Evolutionary conservation across 306 rosid genomes (phyloP), one percentile per base, ranked within the genome.

Genomic region (Trifolium dubium): DNA sequence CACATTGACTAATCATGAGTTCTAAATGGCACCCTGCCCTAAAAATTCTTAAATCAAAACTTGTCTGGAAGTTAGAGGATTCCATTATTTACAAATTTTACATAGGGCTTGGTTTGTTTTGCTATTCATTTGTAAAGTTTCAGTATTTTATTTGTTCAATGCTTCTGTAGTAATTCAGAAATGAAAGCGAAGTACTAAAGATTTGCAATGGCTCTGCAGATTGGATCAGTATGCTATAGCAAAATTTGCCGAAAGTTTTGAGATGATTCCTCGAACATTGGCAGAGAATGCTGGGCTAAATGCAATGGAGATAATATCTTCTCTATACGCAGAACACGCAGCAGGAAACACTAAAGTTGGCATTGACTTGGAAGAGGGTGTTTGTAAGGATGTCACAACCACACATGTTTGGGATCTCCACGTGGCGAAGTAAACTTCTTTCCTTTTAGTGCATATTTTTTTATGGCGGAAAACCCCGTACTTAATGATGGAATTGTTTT

Each of bases 141-240:
- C 44, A 23, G 58, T 61, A 14, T 14, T 30, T 39, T 35, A 32
- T 40, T 39, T 55, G 63, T 56, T 67, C 10, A 11, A 15, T 19
- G 32, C 29, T 68, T 56, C 15, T 61, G 54, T 32, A 46, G 54
- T 70, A 31, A 4, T 77, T 75, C 59, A 56, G 51, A 54, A 62
- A 43, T 64, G 75, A 35, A 13, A 67, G 55, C 13, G 39, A 39
- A 73, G 35, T 72, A 41, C 79, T 80, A 30, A 86, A 17, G 49
- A 28, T 69, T 69, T 51, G 19, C 34, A 39, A 43, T 83, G 74
- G 58, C 50, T 69, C 15, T 92, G 85, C 89, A 94, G 99, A 76
- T 90, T 94, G 97, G 99, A 94, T 80, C 99, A 94, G 83, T 94
- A 89, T 83, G 99, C 99, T 8, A 85, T 94, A 60, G 92, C 99